Percentiles rank a stretch among this genome's conserved stretches.
phyloP scores from a whole-genome alignment of 2,329 filamentous ascomycete species.

The Ophiocordyceps camponoti-leonardi region DNA sequence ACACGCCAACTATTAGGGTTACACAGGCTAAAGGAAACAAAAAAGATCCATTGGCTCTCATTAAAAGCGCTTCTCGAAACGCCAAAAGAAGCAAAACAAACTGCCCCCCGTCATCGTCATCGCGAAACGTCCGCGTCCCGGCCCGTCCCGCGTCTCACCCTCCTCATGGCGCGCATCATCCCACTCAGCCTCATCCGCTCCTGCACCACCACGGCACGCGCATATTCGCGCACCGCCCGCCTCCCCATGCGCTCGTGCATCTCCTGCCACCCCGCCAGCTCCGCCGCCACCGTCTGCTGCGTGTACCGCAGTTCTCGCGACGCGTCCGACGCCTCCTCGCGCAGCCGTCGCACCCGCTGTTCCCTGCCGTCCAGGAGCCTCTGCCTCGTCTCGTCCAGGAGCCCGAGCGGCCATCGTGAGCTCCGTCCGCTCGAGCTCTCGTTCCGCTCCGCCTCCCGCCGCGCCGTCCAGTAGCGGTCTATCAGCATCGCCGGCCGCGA shows the following conservation, averaged over 20 bases:
- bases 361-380: conserved; percentile 71
- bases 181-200: conserved; percentile 68
- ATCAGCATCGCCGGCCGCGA: conserved; percentile 67
- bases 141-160: conserved; percentile 19
- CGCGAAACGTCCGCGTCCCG: neutral
- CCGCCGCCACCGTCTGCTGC: conserved; percentile 79
- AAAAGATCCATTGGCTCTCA: neutral
- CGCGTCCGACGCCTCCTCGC: conserved; percentile 55
- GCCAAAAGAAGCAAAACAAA: neutral
- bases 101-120: conserved; percentile 3
- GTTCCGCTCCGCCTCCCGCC: conserved; percentile 62
- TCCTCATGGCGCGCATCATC: conserved; percentile 63
- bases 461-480: conserved; percentile 53
- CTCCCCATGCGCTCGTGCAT: conserved; percentile 64
- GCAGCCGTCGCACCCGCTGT: conserved; percentile 55
- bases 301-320: conserved; percentile 76
- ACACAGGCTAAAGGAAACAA: too few species aligned
- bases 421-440: conserved; percentile 57
- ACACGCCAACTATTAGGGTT: too few species aligned
- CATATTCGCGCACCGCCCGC: conserved; percentile 59
- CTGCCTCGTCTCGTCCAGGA: conserved; percentile 77
- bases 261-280: conserved; percentile 89
- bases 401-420: conserved; percentile 61
- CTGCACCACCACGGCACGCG: conserved; percentile 58
- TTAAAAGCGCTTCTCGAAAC: neutral